phyloP scores from a whole-genome alignment of 139 green algal genomes.

The Raphidocelis subcapitata region DNA sequence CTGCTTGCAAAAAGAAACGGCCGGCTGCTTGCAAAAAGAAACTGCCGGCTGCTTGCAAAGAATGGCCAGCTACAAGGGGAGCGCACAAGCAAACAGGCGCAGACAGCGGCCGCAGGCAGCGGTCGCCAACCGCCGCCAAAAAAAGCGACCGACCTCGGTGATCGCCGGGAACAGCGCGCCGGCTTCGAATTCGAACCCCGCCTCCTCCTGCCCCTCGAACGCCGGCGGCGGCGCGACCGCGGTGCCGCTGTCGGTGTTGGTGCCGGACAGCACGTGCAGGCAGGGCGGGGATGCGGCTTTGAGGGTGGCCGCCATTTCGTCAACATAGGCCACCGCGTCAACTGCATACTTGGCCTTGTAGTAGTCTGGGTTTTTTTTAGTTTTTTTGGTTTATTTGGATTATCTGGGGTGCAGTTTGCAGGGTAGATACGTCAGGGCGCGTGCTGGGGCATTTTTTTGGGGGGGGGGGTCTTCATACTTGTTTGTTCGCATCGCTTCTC shows the following conservation, averaged over 20 bases:
- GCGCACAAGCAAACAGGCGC: too few relatives aligned
- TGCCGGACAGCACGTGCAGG: conserved; percentile 69
- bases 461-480: conserved; percentile 21
- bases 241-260: conserved; percentile 68
- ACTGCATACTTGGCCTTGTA: conserved; percentile 70
- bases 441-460: too few relatives aligned
- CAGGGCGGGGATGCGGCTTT: conserved; percentile 19
- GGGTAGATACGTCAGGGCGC: background rate
- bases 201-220: background rate
- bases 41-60: too few relatives aligned
- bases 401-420: background rate
- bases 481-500: too few relatives aligned
- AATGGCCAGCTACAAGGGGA: too few relatives aligned
- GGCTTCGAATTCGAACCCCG: background rate
- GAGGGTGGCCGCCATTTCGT: conserved; percentile 73
- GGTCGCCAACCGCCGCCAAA: background rate
- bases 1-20: too few relatives aligned
- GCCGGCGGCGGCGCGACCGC: background rate
- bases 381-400: conserved; percentile 11
- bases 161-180: conserved; percentile 13
- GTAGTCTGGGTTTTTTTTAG: conserved; percentile 36
- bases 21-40: too few relatives aligned
- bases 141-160: conserved; percentile 32
- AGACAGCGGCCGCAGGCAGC: too few relatives aligned
- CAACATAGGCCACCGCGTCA: conserved; percentile 75